These are phyloP conservation scores for Cubamyces sp. DNA, from an alignment of 768 basidiomycete species.

Conservation along the genomic window DNA sequence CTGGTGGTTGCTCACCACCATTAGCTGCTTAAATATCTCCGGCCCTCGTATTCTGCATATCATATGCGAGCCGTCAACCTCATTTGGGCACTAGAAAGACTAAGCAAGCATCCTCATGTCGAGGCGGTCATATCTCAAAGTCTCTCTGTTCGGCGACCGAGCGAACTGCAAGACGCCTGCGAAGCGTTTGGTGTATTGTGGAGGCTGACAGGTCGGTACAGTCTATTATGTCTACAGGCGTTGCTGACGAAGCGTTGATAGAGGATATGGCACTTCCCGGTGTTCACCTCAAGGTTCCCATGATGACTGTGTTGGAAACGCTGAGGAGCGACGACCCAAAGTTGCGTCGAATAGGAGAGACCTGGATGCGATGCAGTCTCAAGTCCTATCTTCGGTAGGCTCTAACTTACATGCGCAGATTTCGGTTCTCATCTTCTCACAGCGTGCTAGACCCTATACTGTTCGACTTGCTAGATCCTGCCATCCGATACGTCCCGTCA, in stretches of 20 bases:
- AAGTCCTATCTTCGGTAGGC: slow-evolving; percentile 87
- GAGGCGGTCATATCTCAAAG: slow-evolving; percentile 80
- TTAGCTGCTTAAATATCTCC: slow-evolving; percentile 76
- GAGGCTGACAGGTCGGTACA: slow-evolving; percentile 75
- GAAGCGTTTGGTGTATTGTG: slow-evolving; percentile 94
- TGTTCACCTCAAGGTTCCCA: slow-evolving; percentile 78
- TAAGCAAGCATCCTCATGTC: slow-evolving; percentile 60
- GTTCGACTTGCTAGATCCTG: slow-evolving; percentile 73
- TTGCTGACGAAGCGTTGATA: slow-evolving; percentile 35
- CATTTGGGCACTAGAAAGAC: slow-evolving; percentile 76
- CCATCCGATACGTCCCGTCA: slow-evolving; percentile 56
- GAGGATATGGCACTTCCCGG: slow-evolving; percentile 86
- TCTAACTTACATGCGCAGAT: not conserved
- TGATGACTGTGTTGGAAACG: slow-evolving; percentile 87
- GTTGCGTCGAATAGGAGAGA: slow-evolving; percentile 82
- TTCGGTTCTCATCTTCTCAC: slow-evolving; percentile 4
- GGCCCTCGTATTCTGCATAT: slow-evolving; percentile 65
- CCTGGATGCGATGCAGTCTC: slow-evolving; percentile 96
- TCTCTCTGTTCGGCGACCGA: slow-evolving; percentile 59
- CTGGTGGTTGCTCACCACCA: not conserved
- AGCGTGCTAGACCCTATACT: slow-evolving; percentile 93
- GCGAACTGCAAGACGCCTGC: slow-evolving; percentile 58
- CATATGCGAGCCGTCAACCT: slow-evolving; percentile 82
- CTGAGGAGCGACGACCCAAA: slow-evolving; percentile 76
- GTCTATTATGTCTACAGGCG: not conserved